Base-by-base conservation (phyloP, 2,329 filamentous ascomycete genomes). In the Didymella lethalis region DNA sequence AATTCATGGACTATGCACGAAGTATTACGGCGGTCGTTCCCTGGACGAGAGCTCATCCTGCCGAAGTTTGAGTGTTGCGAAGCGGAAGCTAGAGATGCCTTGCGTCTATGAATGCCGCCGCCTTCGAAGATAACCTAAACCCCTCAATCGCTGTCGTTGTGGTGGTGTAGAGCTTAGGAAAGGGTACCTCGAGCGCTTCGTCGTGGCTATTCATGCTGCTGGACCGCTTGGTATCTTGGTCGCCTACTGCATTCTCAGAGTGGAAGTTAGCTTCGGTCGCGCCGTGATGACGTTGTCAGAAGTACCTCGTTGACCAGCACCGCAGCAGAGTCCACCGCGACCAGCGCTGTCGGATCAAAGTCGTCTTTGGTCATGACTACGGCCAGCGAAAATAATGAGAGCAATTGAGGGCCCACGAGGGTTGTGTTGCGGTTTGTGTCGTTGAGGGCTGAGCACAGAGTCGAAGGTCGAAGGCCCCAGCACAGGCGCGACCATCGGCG, bases 1-100 rank as follows among this genome's bases (percentile, higher is more conserved):
- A 88, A 74, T 0, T 82, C 81, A 66, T 89, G 87, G 3, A 89
- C 85, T 61, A 88, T 86, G 68, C 87, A 89, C 57, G 84, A 81
- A 2, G 86, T 88, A 31, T 74, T 71, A 28, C 64, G 77, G 65
- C 62, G 73, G 40, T 58, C 54, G 77, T 77, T 63, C 58, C 77
- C 59, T 14, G 78, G 72, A 25, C 76, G 75, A 29, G 74, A 71
- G 23, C 55, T 54, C 59, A 68, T 68, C 11, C 55, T 62, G 49
- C 52, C 59, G 6, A 44, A 36, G 23, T 36, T 34, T 0, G 43
- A 18, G 4, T 61, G 48, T n/a, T 62, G 54, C 2, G 50, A 12
- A 32, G 80, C 68, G 58, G 79, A 74, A 32, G 83, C 83, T 20
- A 88, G 78, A 3, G 86, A 88, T 20, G 86, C 86, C 76, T 86